Percentiles rank a stretch among this genome's conserved stretches.
Conservation (phyloP, 441 rosid genomes). For the Populus hybrid region DNA sequence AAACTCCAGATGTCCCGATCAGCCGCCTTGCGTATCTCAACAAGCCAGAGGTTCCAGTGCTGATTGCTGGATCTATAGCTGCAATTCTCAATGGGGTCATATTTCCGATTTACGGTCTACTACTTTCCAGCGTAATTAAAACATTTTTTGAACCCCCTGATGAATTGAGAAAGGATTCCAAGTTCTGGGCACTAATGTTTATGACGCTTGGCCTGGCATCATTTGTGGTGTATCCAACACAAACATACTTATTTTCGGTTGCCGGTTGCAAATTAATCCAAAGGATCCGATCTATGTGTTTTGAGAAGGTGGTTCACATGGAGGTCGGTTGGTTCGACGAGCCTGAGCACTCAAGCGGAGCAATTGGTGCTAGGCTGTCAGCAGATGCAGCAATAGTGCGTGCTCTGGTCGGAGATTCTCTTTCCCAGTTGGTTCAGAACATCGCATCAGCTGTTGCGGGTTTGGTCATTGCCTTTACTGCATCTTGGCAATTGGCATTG, state of each 20-base stretch:
- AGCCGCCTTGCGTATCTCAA: conserved; percentile 56
- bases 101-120: conserved; percentile 54
- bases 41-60: conserved; percentile 62
- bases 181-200: conserved; percentile 62
- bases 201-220: conserved; percentile 47
- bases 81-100: conserved; percentile 50
- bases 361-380: conserved; percentile 76
- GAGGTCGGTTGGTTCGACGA: conserved; percentile 84
- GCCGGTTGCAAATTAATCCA: conserved; percentile 65
- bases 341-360: conserved; percentile 70
- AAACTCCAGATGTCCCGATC: conserved; percentile 41
- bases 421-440: conserved; percentile 61
- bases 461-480: conserved; percentile 61
- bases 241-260: conserved; percentile 52
- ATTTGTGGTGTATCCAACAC: conserved; percentile 42
- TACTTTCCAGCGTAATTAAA: conserved; percentile 51
- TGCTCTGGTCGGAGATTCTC: conserved; percentile 64
- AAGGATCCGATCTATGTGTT: conserved; percentile 60
- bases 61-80: conserved; percentile 49
- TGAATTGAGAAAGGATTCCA: conserved; percentile 51
- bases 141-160: conserved; percentile 52
- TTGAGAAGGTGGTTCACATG: conserved; percentile 76
- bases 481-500: conserved; percentile 67
- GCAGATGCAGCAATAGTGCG: conserved; percentile 66
- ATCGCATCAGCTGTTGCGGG: conserved; percentile 50